Conservation (phyloP, 2,329 filamentous ascomycete genomes). For the Dactylellina parvicollis region DNA sequence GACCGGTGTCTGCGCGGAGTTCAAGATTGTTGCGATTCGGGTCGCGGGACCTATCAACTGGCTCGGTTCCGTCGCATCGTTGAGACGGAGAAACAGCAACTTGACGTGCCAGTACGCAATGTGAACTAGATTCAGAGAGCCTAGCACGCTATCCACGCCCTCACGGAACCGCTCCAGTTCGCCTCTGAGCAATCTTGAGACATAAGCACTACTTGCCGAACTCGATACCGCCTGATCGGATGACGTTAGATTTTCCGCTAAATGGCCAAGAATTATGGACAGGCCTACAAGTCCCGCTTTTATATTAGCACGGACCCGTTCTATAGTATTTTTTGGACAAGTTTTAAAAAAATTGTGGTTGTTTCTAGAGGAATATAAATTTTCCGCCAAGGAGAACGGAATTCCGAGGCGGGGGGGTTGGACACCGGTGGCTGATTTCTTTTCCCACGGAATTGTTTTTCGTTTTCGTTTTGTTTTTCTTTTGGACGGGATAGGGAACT, state of each 20-base stretch:
- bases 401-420: slow-evolving; percentile 6
- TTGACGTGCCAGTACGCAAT: slow-evolving; percentile 77
- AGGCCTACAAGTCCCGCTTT: slow-evolving; percentile 49
- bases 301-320: slow-evolving; percentile 48
- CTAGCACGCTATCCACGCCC: slow-evolving; percentile 67
- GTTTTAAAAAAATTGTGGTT: no score
- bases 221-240: slow-evolving; percentile 56
- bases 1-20: slow-evolving; percentile 67
- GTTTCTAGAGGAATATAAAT: slow-evolving; percentile 37
- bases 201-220: slow-evolving; percentile 60
- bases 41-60: slow-evolving; percentile 71
- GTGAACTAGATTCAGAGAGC: slow-evolving; percentile 70
- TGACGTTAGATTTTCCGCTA: slow-evolving; percentile 64
- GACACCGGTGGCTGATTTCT: no score
- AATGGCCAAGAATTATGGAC: slow-evolving; percentile 65
- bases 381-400: slow-evolving; percentile 23
- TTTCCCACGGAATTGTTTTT: no score
- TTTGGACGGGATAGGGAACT: slow-evolving; percentile 61
- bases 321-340: slow-evolving; percentile 38
- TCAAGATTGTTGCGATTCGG: slow-evolving; percentile 70
- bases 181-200: slow-evolving; percentile 67
- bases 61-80: slow-evolving; percentile 67
- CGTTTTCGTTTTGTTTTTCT: neutral
- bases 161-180: slow-evolving; percentile 74
- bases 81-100: slow-evolving; percentile 71